Evolutionary conservation across 495 filamentous ascomycete species (phyloP), one percentile per base, ranked within the genome.

Genomic region (Thermochaetoides thermophila): DNA sequence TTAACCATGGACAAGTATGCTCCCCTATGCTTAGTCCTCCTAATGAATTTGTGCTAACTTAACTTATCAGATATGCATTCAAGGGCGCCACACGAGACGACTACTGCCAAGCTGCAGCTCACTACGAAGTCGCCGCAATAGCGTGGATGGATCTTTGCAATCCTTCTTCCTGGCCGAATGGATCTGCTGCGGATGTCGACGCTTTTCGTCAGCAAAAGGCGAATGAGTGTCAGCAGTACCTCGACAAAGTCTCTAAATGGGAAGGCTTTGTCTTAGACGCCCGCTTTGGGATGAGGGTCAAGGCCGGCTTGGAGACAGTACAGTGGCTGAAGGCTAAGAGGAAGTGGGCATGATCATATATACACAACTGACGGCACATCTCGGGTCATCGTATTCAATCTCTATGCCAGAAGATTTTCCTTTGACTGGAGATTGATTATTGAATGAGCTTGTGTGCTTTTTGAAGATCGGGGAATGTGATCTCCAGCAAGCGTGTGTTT

Each of bases 111-210:
- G 83, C 89, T 3, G 70, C 71, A 2, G 89, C 86, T 12, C 60
- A 86, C 46, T 97, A 94, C 52, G 89, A 97, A 49, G 76, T 86
- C 68, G 87, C 82, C 0, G 81, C 78, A 13, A 71, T 78, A 21
- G 53, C 76, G 14, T 97, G 86, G 87, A 67, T 68, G 54, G 75
- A 80, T 45, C 45, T 55, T 14, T 52, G 50, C 33, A 45, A 52
- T 18, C 39, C 44, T 6, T 46, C 49, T 0, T 33, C 37, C 1
- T 52, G 48, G 48, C 45, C 48, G 2, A 34, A 32, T 32, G 32
- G 28, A 3, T 13, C 32, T 2, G 17, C 39, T 1, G 49, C 40
- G 12, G 49, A 47, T 5, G 50, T 50, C 7, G 53, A 60, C n/a
- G 42, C 51, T 4, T 67, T 69, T 49, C 63, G 64, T 21, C 52